Percentiles rank a stretch among this genome's conserved stretches.
Conservation (phyloP, 768 basidiomycete species). For the Leucosporidium creatinivorum region DNA sequence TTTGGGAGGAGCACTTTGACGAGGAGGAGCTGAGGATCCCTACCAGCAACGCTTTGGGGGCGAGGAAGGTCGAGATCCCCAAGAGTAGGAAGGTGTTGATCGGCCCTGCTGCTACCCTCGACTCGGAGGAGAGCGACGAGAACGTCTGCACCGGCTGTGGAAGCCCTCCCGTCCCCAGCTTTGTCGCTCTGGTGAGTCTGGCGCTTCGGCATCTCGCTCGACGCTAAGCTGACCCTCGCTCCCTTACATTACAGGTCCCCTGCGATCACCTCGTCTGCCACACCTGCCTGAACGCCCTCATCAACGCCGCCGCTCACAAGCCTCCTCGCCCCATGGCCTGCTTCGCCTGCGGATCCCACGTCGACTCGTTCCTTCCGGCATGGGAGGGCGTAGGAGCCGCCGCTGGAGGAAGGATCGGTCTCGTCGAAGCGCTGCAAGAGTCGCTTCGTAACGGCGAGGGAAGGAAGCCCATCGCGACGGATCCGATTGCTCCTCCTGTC, state of each 20-base stretch:
- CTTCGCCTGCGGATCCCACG: slow-evolving; percentile 12
- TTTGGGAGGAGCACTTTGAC: neutral
- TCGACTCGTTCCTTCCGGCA: slow-evolving; percentile 2
- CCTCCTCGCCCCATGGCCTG: slow-evolving; percentile 27
- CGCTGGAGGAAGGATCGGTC: slow-evolving; percentile 1
- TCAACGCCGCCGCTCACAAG: slow-evolving; percentile 30
- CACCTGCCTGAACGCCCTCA: slow-evolving; percentile 26
- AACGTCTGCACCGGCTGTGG: slow-evolving; percentile 18
- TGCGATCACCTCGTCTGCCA: slow-evolving; percentile 23
- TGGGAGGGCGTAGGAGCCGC: neutral
- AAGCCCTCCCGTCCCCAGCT: neutral
- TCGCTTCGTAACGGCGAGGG: neutral
- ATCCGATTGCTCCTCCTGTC: neutral
- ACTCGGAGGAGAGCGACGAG: neutral
- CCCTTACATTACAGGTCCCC: neutral
- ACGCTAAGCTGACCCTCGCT: neutral
- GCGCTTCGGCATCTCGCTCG: too few relatives aligned
- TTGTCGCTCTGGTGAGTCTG: slow-evolving; percentile 18
- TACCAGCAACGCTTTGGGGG: neutral
- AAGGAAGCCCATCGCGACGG: neutral
- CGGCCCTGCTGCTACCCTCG: neutral
- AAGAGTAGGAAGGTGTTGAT: too few relatives aligned
- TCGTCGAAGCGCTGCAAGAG: slow-evolving; percentile 4
- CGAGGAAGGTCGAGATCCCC: neutral
- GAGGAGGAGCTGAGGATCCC: too few relatives aligned